phyloP scores from a whole-genome alignment of 768 basidiomycete genomes.

The Rhizopogon vinicolor region DNA sequence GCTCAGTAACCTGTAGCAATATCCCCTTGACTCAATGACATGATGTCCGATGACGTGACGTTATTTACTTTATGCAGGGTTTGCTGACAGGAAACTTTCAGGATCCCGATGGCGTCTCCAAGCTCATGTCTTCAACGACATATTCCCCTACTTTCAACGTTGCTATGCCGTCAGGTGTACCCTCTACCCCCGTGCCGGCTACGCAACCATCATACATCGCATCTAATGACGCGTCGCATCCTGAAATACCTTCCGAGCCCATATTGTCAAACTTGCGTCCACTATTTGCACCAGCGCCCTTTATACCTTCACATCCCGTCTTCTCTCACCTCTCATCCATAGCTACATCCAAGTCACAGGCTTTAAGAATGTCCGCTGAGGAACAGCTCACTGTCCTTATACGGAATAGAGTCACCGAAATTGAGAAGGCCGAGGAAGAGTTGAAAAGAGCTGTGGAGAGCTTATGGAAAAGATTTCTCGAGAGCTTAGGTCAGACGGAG shows the following conservation, averaged over 20 bases:
- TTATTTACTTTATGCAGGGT: neutral
- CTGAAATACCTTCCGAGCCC: slow-evolving; percentile 17
- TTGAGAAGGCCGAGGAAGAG: slow-evolving; percentile 50
- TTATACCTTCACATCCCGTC: slow-evolving; percentile 68
- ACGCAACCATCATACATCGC: slow-evolving; percentile 20
- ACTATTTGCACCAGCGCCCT: slow-evolving; percentile 72
- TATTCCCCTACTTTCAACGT: slow-evolving; percentile 46
- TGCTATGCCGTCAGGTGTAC: slow-evolving; percentile 29
- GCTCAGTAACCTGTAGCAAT: neutral
- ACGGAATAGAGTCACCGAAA: slow-evolving; percentile 47
- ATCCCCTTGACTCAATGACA: neutral
- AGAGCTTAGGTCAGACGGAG: slow-evolving; percentile 40
- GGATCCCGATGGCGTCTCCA: slow-evolving; percentile 20
- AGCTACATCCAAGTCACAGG: slow-evolving; percentile 51
- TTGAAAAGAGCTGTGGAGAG: slow-evolving; percentile 55
- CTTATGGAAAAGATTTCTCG: slow-evolving; percentile 58
- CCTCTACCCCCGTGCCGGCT: slow-evolving; percentile 19
- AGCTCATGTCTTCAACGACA: slow-evolving; percentile 31
- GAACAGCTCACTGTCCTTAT: slow-evolving; percentile 50
- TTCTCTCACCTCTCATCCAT: slow-evolving; percentile 60
- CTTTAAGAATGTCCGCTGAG: slow-evolving; percentile 53
- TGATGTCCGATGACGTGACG: slow-evolving; percentile 1
- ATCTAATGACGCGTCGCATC: slow-evolving; percentile 25
- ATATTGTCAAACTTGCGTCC: slow-evolving; percentile 53
- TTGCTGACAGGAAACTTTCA: slow-evolving; percentile 10